A percentile compares a stretch with the other conserved stretches of the same genome.
phyloP scores from a whole-genome alignment of 1,139 yeast genomes.

The Protomyces arabidopsidicola region DNA sequence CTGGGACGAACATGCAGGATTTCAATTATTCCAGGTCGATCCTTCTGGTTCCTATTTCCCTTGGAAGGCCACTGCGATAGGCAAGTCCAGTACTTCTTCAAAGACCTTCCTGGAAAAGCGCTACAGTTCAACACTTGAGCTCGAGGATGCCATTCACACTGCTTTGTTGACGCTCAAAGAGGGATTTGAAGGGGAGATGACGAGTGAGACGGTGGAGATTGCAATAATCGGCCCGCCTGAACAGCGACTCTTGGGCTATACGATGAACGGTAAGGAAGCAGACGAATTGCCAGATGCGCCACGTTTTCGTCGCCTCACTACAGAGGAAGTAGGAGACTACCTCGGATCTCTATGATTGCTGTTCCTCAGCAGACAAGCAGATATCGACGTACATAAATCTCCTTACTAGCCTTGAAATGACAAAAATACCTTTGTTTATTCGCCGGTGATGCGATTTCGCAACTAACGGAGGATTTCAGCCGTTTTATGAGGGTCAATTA shows the following conservation, averaged over 20 bases:
- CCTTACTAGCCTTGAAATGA: too few species aligned
- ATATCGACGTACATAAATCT: too few species aligned
- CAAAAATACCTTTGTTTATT: too few species aligned
- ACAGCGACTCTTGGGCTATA: conserved; percentile 8
- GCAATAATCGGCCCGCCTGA: conserved; percentile 51
- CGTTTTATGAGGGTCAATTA: too few species aligned
- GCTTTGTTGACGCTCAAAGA: conserved; percentile 92
- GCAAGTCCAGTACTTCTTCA: conserved; percentile 89
- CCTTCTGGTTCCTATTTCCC: conserved; percentile 98
- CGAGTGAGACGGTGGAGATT: conserved; percentile 92
- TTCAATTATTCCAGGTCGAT: conserved; percentile 79
- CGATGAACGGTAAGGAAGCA: conserved; percentile 44
- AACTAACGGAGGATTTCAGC: too few species aligned
- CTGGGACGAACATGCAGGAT: conserved; percentile 70
- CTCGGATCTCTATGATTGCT: conserved; percentile 39
- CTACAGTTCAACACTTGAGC: conserved; percentile 94
- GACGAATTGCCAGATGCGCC: conserved; percentile 75
- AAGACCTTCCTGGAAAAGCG: conserved; percentile 95
- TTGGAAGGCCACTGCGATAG: conserved; percentile 99
- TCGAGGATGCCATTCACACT: conserved; percentile 97
- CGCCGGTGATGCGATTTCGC: too few species aligned
- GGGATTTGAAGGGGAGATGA: conserved; percentile 96
- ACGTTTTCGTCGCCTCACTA: conserved; percentile 71
- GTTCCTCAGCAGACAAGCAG: too few species aligned
- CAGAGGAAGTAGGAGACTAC: conserved; percentile 93